Percentiles rank a stretch among this genome's conserved stretches.
phyloP scores from a whole-genome alignment of 768 basidiomycete genomes.

The Rhizopogon rudus region DNA sequence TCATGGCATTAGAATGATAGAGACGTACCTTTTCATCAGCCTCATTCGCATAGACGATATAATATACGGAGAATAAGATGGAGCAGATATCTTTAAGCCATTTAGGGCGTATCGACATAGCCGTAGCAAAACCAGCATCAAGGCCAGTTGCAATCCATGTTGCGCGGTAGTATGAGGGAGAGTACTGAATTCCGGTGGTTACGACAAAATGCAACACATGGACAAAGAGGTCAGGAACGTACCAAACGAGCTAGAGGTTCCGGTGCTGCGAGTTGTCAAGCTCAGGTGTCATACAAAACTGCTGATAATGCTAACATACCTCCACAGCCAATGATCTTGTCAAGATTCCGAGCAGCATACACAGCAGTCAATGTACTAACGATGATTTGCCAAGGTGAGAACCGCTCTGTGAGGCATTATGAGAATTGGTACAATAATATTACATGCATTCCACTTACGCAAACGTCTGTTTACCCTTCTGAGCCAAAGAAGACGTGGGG shows the following conservation, averaged over 20 bases:
- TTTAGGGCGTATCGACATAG: constrained; percentile 87
- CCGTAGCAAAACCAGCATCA: constrained; percentile 97
- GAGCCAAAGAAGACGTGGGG: constrained; percentile 66
- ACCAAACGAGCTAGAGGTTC: constrained; percentile 90
- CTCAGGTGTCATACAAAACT: background rate
- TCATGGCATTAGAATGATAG: background rate
- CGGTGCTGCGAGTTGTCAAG: constrained; percentile 52
- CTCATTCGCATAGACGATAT: constrained; percentile 83
- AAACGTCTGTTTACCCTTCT: constrained; percentile 53
- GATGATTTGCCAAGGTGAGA: constrained; percentile 96
- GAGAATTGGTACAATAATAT: background rate
- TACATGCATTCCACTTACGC: constrained; percentile 36
- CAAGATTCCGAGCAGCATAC: constrained; percentile 80
- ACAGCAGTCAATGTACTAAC: constrained; percentile 79
- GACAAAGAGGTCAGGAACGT: constrained; percentile 21
- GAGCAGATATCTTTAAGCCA: constrained; percentile 89
- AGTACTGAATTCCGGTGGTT: constrained; percentile 52
- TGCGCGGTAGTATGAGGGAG: constrained; percentile 90
- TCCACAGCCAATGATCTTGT: constrained; percentile 77
- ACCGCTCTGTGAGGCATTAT: constrained; percentile 46
- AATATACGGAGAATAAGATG: constrained; percentile 83
- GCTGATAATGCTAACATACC: constrained; percentile 35
- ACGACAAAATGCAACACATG: constrained; percentile 1
- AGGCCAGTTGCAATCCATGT: constrained; percentile 93
- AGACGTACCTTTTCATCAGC: constrained; percentile 90